These are phyloP conservation scores for Aspergillus saccharolyticus DNA, from an alignment of 495 filamentous ascomycete genomes.

Conservation along the genomic window DNA sequence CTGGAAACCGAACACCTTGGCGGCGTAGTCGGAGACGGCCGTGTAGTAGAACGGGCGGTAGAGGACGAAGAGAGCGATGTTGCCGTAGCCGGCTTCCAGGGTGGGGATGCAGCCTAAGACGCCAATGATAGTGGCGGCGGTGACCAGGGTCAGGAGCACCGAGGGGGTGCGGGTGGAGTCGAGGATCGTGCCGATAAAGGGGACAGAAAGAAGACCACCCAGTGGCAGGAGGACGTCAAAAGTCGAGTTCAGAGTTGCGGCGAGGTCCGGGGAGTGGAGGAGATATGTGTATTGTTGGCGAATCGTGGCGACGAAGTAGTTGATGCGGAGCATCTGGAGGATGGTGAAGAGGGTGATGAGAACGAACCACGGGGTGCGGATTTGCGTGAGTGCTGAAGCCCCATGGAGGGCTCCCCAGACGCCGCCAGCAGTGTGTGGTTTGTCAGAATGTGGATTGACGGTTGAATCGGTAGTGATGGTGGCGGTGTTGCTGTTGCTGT, in stretches of 20 bases:
- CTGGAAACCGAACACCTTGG: constrained; percentile 93
- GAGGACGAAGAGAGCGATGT: constrained; percentile 70
- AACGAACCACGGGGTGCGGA: constrained; percentile 79
- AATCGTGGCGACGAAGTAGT: constrained; percentile 95
- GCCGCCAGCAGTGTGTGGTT: constrained; percentile 45
- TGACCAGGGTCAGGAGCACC: constrained; percentile 69
- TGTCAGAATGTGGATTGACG: constrained; percentile 12
- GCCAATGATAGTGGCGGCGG: constrained; percentile 70
- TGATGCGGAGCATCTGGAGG: constrained; percentile 90
- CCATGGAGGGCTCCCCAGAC: constrained; percentile 91
- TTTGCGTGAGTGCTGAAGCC: constrained; percentile 64
- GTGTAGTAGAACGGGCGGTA: constrained; percentile 54
- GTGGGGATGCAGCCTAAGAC: constrained; percentile 69
- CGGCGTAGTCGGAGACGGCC: constrained; percentile 68
- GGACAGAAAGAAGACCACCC: constrained; percentile 77
- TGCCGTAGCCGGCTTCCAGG: constrained; percentile 66
- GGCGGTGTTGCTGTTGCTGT: too few relatives aligned
- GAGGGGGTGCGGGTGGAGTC: constrained; percentile 71
- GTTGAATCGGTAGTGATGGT: constrained; percentile 6
- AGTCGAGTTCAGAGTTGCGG: constrained; percentile 68
- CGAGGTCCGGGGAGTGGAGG: constrained; percentile 52
- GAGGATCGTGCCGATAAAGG: constrained; percentile 80
- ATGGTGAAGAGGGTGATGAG: constrained; percentile 84
- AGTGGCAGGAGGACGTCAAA: constrained; percentile 88
- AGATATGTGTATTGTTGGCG: constrained; percentile 78